Percentiles rank a stretch among this genome's conserved stretches.
Evolutionary conservation across 148 eudicot genomes (phyloP).

Genomic region (Rhododendron ferrugineum): DNA sequence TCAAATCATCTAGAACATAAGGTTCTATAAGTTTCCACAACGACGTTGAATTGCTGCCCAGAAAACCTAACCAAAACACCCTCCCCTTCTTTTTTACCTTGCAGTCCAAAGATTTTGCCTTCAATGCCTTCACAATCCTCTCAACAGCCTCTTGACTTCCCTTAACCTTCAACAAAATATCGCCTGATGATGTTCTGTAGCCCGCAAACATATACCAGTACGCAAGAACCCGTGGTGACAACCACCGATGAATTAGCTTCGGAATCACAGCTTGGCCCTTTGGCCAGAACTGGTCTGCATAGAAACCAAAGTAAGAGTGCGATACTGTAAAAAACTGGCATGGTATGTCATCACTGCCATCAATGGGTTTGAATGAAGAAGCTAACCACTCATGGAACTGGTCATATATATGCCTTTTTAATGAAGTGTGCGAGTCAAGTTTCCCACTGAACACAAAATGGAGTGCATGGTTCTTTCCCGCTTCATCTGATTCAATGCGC

Average conservation of each 20-base stretch:
- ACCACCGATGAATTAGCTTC: slow-evolving; percentile 77
- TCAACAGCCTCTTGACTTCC: slow-evolving; percentile 56
- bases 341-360: slow-evolving; percentile 44
- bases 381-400: slow-evolving; percentile 83
- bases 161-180: slow-evolving; percentile 68
- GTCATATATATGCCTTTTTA: slow-evolving; percentile 59
- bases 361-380: slow-evolving; percentile 21
- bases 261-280: slow-evolving; percentile 58
- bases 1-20: slow-evolving; percentile 50
- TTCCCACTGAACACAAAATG: slow-evolving; percentile 57
- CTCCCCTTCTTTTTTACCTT: slow-evolving; percentile 62
- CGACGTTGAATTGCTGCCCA: slow-evolving; percentile 52
- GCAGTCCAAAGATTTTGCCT: slow-evolving; percentile 52
- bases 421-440: slow-evolving; percentile 38
- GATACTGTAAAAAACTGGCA: slow-evolving; percentile 50
- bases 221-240: slow-evolving; percentile 89
- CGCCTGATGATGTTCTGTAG: slow-evolving; percentile 66
- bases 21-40: slow-evolving; percentile 68
- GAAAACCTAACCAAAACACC: slow-evolving; percentile 82
- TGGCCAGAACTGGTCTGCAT: slow-evolving; percentile 78
- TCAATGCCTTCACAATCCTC: slow-evolving; percentile 55
- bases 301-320: slow-evolving; percentile 64
- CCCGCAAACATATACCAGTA: slow-evolving; percentile 94
- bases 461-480: slow-evolving; percentile 36
- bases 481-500: slow-evolving; percentile 42